A percentile compares a stretch with the other conserved stretches of the same genome.
Conservation (phyloP, 345 rosid species). For the Noccaea caerulescens region DNA sequence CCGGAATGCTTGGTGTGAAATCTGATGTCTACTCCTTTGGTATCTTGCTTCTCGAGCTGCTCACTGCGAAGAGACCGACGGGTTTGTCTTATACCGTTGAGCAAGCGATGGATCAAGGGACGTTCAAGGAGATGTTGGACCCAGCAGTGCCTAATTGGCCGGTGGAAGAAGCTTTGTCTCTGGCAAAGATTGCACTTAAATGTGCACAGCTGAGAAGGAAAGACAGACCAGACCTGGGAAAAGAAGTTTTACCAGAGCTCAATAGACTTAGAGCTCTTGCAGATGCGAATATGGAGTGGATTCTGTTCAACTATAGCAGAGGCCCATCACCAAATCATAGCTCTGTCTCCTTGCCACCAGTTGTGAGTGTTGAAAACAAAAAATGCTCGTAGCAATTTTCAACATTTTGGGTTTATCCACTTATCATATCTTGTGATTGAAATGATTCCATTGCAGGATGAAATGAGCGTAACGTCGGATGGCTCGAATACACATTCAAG, state of each 20-base stretch:
- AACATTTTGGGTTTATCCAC: constrained; percentile 6
- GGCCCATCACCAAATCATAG: constrained; percentile 46
- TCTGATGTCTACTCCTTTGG: constrained; percentile 93
- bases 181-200: constrained; percentile 64
- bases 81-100: constrained; percentile 65
- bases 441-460: constrained; percentile 52
- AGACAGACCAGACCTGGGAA: constrained; percentile 91
- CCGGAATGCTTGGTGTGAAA: constrained; percentile 90
- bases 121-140: constrained; percentile 64
- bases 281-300: constrained; percentile 50
- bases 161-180: constrained; percentile 56
- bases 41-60: constrained; percentile 73
- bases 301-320: constrained; percentile 37
- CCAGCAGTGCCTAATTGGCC: constrained; percentile 84
- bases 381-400: neutral
- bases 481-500: constrained; percentile 42
- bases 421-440: neutral
- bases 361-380: constrained; percentile 43
- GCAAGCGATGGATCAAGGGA: constrained; percentile 61
- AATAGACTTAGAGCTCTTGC: constrained; percentile 61
- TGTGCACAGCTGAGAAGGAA: constrained; percentile 85
- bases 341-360: constrained; percentile 41
- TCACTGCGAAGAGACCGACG: constrained; percentile 78
- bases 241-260: constrained; percentile 68
- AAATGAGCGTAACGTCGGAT: constrained; percentile 45